phyloP scores from a whole-genome alignment of 805 yeast species.

The Metschnikowia hibisci region DNA sequence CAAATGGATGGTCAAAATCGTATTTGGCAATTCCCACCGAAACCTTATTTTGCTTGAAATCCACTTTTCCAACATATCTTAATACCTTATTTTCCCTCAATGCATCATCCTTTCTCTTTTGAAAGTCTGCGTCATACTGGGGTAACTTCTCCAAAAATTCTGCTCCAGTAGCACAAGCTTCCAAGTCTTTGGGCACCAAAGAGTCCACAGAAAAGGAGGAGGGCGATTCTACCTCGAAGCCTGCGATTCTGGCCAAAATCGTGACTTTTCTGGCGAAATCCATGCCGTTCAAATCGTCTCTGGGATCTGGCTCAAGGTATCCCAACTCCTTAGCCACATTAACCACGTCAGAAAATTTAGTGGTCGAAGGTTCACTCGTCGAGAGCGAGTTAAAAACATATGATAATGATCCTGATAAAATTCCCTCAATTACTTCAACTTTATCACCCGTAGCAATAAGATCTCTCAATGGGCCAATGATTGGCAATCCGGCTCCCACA shows the following conservation, averaged over 20 bases:
- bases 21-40: constrained; percentile 88
- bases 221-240: constrained; percentile 79
- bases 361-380: constrained; percentile 52
- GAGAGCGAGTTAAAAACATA: constrained; percentile 94
- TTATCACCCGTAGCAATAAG: constrained; percentile 90
- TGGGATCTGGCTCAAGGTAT: constrained; percentile 98
- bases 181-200: constrained; percentile 83
- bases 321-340: constrained; percentile 85
- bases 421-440: constrained; percentile 89
- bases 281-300: constrained; percentile 96
- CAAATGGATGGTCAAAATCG: constrained; percentile 89
- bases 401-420: constrained; percentile 92
- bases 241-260: constrained; percentile 89
- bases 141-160: constrained; percentile 83
- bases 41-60: constrained; percentile 62
- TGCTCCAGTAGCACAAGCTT: constrained; percentile 62
- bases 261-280: constrained; percentile 99
- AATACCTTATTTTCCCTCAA: constrained; percentile 79
- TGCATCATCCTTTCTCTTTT: constrained; percentile 74
- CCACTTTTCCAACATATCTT: constrained; percentile 91
- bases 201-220: constrained; percentile 92
- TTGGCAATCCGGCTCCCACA: constrained; percentile 97
- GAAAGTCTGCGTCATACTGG: constrained; percentile 74
- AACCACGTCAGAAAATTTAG: constrained; percentile 87
- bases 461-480: constrained; percentile 84